A percentile compares a stretch with the other conserved stretches of the same genome.
Conservation (phyloP, 106 monocot genomes). For the Agapanthus africanus region DNA sequence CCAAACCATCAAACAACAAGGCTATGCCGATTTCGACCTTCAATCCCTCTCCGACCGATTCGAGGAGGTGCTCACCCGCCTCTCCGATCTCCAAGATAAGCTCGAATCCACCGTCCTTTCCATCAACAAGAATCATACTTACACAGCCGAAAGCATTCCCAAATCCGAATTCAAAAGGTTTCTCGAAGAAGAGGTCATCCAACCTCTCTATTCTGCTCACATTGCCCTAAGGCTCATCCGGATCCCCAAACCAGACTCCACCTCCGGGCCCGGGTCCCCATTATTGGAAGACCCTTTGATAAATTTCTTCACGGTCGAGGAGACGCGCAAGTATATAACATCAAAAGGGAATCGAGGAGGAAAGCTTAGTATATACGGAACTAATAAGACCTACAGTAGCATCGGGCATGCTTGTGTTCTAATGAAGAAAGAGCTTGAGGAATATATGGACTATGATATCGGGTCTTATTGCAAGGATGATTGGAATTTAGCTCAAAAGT, state of each 20-base stretch:
- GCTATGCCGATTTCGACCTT: conserved; percentile 54
- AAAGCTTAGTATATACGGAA: conserved; percentile 40
- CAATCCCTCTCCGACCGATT: conserved; percentile 59
- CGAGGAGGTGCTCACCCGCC: conserved; percentile 40
- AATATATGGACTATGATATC: conserved; percentile 82
- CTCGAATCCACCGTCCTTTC: conserved; percentile 42
- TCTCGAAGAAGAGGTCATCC: conserved; percentile 75
- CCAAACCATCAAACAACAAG: conserved; percentile 12
- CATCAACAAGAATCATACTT: conserved; percentile 29
- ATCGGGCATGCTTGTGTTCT: conserved; percentile 80
- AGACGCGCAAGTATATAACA: conserved; percentile 69
- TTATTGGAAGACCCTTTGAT: conserved; percentile 52
- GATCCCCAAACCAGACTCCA: conserved; percentile 26
- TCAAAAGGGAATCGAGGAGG: conserved; percentile 35
- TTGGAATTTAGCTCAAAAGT: conserved; percentile 55
- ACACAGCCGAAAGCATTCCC: conserved; percentile 22
- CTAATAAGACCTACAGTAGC: conserved; percentile 47
- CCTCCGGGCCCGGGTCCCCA: background rate
- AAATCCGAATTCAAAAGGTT: conserved; percentile 45
- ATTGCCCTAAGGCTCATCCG: conserved; percentile 55
- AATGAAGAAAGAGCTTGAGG: conserved; percentile 67
- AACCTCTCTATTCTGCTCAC: conserved; percentile 72
- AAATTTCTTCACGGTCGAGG: conserved; percentile 75
- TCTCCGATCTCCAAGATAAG: conserved; percentile 60
- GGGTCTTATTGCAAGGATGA: conserved; percentile 74